Conservation (phyloP, 495 filamentous ascomycete species). For the Chaetomium fimeti region DNA sequence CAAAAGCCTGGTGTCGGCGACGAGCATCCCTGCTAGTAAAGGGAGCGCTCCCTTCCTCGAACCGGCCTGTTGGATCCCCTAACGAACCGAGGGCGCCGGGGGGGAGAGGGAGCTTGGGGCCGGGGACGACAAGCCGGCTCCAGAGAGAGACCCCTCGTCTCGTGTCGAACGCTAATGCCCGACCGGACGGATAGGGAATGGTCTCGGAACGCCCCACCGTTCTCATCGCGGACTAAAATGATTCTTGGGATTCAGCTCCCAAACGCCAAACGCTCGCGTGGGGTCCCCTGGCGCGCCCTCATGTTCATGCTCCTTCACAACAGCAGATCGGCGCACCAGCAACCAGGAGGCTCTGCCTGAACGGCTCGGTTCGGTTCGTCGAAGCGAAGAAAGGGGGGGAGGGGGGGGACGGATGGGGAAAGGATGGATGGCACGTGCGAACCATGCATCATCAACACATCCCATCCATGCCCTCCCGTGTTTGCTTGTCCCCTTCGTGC, state of each 20-base stretch:
- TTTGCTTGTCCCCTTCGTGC: background rate
- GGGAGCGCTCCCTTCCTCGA: background rate
- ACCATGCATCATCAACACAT: background rate
- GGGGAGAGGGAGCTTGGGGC: background rate
- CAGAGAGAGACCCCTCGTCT: background rate
- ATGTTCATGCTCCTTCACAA: background rate
- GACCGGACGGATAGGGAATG: background rate
- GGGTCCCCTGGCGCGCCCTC: background rate
- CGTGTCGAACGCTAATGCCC: background rate
- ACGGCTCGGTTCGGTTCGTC: background rate
- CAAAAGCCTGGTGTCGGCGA: background rate
- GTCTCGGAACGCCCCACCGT: background rate
- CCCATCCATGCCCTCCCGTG: background rate
- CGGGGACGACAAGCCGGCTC: background rate
- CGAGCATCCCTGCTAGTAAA: background rate
- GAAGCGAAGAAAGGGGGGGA: too few relatives aligned
- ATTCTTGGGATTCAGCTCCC: background rate
- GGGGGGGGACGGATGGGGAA: background rate
- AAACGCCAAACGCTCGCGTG: background rate
- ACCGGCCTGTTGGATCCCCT: background rate
- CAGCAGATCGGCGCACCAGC: background rate
- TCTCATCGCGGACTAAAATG: background rate
- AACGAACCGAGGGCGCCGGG: background rate
- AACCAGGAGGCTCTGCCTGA: background rate
- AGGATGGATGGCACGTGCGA: background rate